phyloP scores from a whole-genome alignment of 2,329 filamentous ascomycete genomes.

The Exophiala oligosperma region DNA sequence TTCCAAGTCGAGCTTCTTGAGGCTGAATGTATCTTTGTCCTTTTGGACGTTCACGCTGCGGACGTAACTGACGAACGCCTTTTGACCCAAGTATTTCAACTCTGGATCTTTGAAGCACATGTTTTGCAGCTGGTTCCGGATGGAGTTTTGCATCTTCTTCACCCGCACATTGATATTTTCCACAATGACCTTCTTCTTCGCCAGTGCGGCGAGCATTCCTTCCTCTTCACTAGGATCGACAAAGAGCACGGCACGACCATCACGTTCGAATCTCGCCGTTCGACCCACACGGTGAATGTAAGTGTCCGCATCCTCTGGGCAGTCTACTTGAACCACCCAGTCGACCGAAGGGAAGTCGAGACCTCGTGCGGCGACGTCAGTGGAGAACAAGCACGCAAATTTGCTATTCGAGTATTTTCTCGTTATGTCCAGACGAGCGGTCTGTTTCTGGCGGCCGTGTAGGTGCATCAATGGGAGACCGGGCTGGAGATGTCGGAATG shows the following conservation, averaged over 20 bases:
- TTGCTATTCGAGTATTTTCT: constrained; percentile 78
- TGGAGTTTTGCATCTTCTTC: constrained; percentile 78
- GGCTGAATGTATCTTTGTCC: constrained; percentile 87
- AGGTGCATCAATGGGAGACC: constrained; percentile 91
- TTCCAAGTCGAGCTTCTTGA: constrained; percentile 80
- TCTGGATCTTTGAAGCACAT: constrained; percentile 96
- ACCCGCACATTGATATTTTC: constrained; percentile 82
- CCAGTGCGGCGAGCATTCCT: constrained; percentile 82
- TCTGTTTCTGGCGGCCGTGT: constrained; percentile 90
- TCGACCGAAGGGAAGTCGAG: constrained; percentile 96
- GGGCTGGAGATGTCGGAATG: constrained; percentile 87
- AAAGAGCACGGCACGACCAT: constrained; percentile 86
- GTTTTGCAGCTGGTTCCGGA: constrained; percentile 82
- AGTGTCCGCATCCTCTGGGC: constrained; percentile 92
- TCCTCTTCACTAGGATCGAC: constrained; percentile 88
- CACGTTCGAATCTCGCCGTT: constrained; percentile 88
- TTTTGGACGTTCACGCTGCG: constrained; percentile 83
- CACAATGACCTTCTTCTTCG: constrained; percentile 87
- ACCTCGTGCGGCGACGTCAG: constrained; percentile 90
- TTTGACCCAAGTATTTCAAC: constrained; percentile 92
- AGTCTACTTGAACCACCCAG: constrained; percentile 98
- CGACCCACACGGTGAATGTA: constrained; percentile 96
- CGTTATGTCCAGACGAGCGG: constrained; percentile 83
- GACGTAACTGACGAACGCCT: constrained; percentile 89
- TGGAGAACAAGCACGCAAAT: constrained; percentile 86